Percentiles rank a stretch among this genome's conserved stretches.
phyloP scores from a whole-genome alignment of 2,329 filamentous ascomycete genomes.

The Geoglossum cookeanum region DNA sequence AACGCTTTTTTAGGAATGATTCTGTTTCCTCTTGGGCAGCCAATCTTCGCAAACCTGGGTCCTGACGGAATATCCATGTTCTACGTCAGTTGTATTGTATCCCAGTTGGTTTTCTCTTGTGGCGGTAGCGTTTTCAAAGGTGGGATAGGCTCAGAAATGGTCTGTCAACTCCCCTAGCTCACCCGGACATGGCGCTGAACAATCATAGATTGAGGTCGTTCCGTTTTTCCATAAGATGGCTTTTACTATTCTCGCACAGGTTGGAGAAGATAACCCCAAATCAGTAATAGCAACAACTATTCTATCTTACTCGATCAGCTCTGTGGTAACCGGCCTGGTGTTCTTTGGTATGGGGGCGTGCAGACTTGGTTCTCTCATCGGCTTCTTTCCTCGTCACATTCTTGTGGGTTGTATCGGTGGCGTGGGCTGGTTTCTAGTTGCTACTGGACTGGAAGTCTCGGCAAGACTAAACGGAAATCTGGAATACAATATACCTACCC shows the following conservation, averaged over 20 bases:
- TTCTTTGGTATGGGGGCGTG: constrained; percentile 85
- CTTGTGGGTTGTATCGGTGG: constrained; percentile 93
- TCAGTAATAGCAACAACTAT: constrained; percentile 90
- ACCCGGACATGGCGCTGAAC: background rate
- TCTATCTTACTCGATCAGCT: constrained; percentile 74
- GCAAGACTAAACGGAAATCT: constrained; percentile 73
- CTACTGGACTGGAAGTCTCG: constrained; percentile 85
- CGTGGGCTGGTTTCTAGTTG: constrained; percentile 83
- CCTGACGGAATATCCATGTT: constrained; percentile 96
- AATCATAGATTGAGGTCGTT: constrained; percentile 71
- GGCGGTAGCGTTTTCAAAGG: constrained; percentile 77
- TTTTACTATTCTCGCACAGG: constrained; percentile 56
- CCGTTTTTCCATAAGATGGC: constrained; percentile 99
- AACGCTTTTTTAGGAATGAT: constrained; percentile 48
- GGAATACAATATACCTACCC: constrained; percentile 58
- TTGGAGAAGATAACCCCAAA: constrained; percentile 65
- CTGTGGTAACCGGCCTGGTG: constrained; percentile 72
- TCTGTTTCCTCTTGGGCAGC: constrained; percentile 74
- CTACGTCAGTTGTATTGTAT: constrained; percentile 91
- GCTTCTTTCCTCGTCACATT: constrained; percentile 93
- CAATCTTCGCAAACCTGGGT: constrained; percentile 69
- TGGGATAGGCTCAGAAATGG: constrained; percentile 84
- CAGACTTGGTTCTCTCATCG: constrained; percentile 77
- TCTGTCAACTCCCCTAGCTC: constrained; percentile 14
- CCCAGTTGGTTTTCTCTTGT: constrained; percentile 73